phyloP scores from a whole-genome alignment of 1,284 basidiomycete species.

The Rhodotorula sp. region DNA sequence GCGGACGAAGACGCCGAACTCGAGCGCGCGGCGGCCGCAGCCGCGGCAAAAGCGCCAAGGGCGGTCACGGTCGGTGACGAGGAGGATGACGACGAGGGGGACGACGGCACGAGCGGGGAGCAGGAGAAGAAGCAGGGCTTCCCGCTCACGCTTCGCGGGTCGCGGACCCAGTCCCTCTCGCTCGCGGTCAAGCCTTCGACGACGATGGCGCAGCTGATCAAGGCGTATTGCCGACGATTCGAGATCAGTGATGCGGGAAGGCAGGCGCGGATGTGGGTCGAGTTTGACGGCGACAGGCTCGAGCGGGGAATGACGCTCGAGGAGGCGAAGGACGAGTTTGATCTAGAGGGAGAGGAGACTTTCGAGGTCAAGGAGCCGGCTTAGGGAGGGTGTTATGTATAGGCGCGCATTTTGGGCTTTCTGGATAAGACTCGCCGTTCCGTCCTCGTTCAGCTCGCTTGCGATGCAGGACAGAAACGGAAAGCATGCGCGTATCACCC shows the following conservation, averaged over 20 bases:
- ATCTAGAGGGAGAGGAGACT: constrained; percentile 36
- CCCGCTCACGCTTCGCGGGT: constrained; percentile 31
- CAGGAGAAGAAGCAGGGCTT: constrained; percentile 4
- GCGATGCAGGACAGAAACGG: no score
- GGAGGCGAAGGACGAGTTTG: constrained; percentile 31
- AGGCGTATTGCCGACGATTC: constrained; percentile 21
- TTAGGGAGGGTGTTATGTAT: background rate
- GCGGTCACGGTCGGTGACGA: background rate
- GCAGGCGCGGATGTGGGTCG: constrained; percentile 15
- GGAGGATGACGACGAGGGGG: constrained; percentile 10
- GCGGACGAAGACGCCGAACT: constrained; percentile 2
- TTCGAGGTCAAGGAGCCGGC: constrained; percentile 22
- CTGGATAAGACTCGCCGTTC: no score
- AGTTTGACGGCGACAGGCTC: constrained; percentile 34
- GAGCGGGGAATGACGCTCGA: constrained; percentile 17
- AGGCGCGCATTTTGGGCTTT: no score
- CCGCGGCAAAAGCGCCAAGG: background rate
- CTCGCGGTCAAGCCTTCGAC: constrained; percentile 29
- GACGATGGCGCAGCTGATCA: constrained; percentile 18
- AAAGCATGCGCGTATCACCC: background rate
- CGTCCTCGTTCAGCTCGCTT: no score
- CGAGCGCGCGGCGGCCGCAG: background rate
- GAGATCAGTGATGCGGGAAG: background rate
- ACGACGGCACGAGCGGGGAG: background rate
- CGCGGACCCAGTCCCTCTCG: constrained; percentile 16